A percentile compares a stretch with the other conserved stretches of the same genome.
phyloP scores from a whole-genome alignment of 805 yeast genomes.

The Suhomyces pyralidae region DNA sequence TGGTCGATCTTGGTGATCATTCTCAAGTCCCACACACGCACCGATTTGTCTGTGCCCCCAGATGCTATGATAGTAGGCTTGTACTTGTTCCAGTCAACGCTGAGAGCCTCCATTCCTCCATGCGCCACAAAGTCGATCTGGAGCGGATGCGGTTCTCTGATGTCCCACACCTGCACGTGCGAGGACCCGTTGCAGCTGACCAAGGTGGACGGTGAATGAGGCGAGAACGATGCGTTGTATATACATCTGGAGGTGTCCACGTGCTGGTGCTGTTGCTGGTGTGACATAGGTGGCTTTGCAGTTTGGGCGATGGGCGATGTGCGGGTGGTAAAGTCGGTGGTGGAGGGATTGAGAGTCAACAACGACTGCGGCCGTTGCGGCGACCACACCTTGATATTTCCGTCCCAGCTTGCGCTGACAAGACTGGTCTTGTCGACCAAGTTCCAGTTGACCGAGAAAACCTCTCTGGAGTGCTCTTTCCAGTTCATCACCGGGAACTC shows the following conservation, averaged over 20 bases:
- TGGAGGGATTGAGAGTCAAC: constrained; percentile 46
- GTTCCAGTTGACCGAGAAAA: constrained; percentile 72
- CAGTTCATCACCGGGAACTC: constrained; percentile 71
- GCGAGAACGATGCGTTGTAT: constrained; percentile 79
- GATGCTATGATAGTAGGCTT: constrained; percentile 75
- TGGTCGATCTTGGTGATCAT: constrained; percentile 48
- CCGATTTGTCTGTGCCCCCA: constrained; percentile 86
- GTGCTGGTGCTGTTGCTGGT: constrained; percentile 34
- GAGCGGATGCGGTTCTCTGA: constrained; percentile 62
- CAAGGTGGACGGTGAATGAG: constrained; percentile 71
- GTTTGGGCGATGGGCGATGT: constrained; percentile 22
- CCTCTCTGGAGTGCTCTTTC: constrained; percentile 76
- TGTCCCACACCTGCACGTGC: constrained; percentile 77
- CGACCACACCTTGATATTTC: constrained; percentile 76
- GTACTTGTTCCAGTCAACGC: constrained; percentile 91
- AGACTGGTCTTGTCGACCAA: constrained; percentile 63
- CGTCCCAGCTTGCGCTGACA: constrained; percentile 90
- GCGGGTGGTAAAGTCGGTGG: constrained; percentile 25
- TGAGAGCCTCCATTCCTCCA: constrained; percentile 73
- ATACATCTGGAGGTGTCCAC: constrained; percentile 53
- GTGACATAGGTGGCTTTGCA: constrained; percentile 26
- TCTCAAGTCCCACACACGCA: constrained; percentile 86
- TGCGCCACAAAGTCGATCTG: constrained; percentile 66
- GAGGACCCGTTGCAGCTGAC: constrained; percentile 75
- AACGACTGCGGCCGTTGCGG: constrained; percentile 58